Base-by-base conservation (phyloP, 768 basidiomycete genomes). In the Suillus occidentalis region DNA sequence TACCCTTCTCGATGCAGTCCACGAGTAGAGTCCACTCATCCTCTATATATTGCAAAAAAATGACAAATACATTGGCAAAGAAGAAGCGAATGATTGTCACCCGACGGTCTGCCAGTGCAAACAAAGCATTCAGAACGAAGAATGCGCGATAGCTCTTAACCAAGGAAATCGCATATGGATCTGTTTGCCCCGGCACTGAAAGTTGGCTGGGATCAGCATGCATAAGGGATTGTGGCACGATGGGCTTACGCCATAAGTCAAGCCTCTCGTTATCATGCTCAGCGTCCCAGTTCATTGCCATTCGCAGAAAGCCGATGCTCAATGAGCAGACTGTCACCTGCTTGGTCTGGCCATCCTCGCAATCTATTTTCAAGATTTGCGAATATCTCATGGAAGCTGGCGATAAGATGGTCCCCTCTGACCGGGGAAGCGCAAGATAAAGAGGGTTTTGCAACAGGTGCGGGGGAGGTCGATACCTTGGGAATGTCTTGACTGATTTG, bases 151-250 rank as follows among this genome's bases (percentile, higher is more conserved):
- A 66, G 22, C 59, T 62, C 16, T 20, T 22, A 16, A 73, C 68
- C 57, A 72, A 70, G 50, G 69, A 65, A 36, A 68, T 59, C 2
- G 72, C 72, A 2, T 72, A 2, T 2, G 72, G 71, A 56, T 71
- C 72, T 1, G 71, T 70, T 3, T 67, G 45, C 20, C 66, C 50
- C 3, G 71, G 67, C 16, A 64, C 72, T 72, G 25, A 36, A 25
- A 53, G 4, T 43, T 31, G 7, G 9, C 31, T 34, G 14, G 8
- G 25, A 61, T 57, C 37, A 60, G 39, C 10, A 25, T 36, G 39
- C 25, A 34, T 25, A 2, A 36, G 59, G 9, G 14, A 22, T 20
- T 36, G 25, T 12, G 2, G 4, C 25, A 12, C 10, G 4, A 36
- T 3, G 5, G n/a, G 10, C 62, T 63, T 37, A 53, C 60, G 2